Percentiles rank a stretch among this genome's conserved stretches.
phyloP scores from a whole-genome alignment of 139 green algal genomes.

The Gonium pectorale region DNA sequence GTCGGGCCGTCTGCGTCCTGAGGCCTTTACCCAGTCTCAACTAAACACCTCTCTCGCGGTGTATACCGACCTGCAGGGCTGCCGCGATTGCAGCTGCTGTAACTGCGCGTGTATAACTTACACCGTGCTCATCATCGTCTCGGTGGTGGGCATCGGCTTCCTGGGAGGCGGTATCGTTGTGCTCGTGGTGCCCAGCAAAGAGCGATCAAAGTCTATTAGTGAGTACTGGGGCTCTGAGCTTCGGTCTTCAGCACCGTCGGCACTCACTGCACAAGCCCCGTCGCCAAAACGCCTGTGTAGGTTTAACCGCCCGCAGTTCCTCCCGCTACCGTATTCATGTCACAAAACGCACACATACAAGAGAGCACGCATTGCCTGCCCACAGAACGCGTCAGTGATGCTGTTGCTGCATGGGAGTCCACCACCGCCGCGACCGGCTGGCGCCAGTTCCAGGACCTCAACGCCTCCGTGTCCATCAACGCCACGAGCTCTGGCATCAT shows the following conservation, averaged over 20 bases:
- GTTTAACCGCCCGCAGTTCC: too few relatives aligned
- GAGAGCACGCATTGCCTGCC: neutral
- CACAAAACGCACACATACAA: neutral
- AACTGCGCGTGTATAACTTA: neutral
- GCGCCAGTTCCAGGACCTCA: neutral
- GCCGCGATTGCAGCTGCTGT: neutral
- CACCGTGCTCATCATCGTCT: neutral
- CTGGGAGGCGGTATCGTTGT: neutral
- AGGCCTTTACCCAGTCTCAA: neutral
- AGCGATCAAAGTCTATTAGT: neutral
- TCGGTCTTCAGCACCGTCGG: too few relatives aligned
- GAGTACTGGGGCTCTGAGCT: too few relatives aligned
- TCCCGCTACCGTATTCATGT: neutral
- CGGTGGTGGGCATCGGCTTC: neutral
- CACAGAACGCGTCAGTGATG: neutral
- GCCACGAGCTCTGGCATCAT: neutral
- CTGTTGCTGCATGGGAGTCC: neutral
- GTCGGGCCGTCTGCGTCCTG: neutral
- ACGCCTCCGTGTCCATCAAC: neutral
- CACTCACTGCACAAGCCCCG: neutral
- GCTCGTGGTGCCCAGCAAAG: neutral
- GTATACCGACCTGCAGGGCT: too few relatives aligned
- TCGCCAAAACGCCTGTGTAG: neutral
- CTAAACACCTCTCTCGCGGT: neutral
- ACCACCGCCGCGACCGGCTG: neutral